Base-by-base conservation (phyloP, 805 yeast species). In the Saccharomycopsis malanga region DNA sequence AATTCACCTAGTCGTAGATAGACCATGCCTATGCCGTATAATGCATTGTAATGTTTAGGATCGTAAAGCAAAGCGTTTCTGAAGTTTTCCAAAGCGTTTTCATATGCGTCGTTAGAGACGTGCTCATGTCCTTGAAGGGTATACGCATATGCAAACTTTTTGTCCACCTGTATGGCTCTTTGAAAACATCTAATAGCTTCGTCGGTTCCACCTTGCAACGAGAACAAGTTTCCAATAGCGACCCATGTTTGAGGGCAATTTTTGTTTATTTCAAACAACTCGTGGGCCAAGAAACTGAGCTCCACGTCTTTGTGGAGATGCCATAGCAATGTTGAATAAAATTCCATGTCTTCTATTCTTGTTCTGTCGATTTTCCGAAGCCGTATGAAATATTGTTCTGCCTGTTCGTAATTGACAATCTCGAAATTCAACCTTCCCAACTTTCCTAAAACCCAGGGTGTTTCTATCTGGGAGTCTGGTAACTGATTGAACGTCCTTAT, bases 21-120 rank as follows among this genome's bases (percentile, higher is more conserved):
- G 24, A 88, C 94, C 91, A 88, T 87, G 5, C 98, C 98, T 48
- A 93, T 76, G 23, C 98, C 98, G 59, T 93, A 93, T 58, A 89
- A 79, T 0, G 98, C 97, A 63, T 91, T 93, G 64, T 89, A 93
- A 61, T 87, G 96, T 48, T 88, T 71, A 40, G 81, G 73, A 58
- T 91, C 95, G 36, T 81, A 72, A 21, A 82, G 67, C 39, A 93
- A 70, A 3, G 96, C 94, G 53, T 72, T 70, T 32, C 96, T 66
- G 71, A 88, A 93, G 52, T 87, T 78, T 48, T 83, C 86, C 52
- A 84, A 73, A 0, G 98, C 97, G 59, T 80, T 76, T 60, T 88
- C 96, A 65, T 83, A 86, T 32, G 94, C 88, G 65, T 94, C 98
- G 57, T 78, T 87, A 1, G 91, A 74, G 29, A 87, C 77, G 58